These are phyloP conservation scores for Colletotrichum sp. DNA, from an alignment of 2,329 filamentous ascomycete genomes.

Conservation along the genomic window DNA sequence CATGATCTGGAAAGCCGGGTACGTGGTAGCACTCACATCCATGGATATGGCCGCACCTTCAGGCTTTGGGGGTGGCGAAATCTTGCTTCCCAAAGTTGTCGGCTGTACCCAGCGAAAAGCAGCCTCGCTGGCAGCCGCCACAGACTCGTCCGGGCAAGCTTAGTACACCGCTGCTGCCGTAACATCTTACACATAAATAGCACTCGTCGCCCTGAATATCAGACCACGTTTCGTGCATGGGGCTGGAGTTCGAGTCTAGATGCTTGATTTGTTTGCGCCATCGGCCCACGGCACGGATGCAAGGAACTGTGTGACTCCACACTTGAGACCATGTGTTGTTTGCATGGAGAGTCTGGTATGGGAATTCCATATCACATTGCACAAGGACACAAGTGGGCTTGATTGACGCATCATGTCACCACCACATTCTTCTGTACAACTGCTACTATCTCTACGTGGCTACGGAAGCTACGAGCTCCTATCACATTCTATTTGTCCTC, in stretches of 20 bases:
- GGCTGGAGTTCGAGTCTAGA: not conserved
- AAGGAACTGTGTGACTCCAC: not conserved
- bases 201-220: not conserved
- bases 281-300: not conserved
- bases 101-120: not conserved
- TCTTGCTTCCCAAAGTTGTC: not conserved
- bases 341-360: not conserved
- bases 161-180: not conserved
- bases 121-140: not conserved
- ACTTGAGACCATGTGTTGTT: not conserved
- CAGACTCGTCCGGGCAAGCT: accelerated
- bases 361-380: not conserved
- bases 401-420: not conserved
- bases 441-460: not conserved
- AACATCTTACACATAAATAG: no score
- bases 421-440: not conserved
- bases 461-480: not conserved
- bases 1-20: not conserved
- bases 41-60: not conserved
- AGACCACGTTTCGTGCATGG: not conserved
- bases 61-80: not conserved
- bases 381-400: not conserved
- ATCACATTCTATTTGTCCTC: not conserved
- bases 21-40: not conserved
- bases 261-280: not conserved